Conservation (phyloP, 1,284 basidiomycete species). For the Flammula alnicola region DNA sequence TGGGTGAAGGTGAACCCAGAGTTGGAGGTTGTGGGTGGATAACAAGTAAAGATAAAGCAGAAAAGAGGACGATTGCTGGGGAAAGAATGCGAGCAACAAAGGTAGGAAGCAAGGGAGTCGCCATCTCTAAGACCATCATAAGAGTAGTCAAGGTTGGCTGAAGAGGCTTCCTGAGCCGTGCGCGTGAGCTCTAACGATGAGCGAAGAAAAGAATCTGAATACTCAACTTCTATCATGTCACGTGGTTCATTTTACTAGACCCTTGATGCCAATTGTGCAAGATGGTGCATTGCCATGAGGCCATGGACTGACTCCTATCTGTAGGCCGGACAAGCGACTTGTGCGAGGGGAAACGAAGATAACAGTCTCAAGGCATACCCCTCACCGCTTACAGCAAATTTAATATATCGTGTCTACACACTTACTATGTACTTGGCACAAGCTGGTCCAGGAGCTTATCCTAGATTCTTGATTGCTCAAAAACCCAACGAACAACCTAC, state of each 20-base stretch:
- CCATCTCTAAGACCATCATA: conserved; percentile 35
- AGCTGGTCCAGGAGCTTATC: no score
- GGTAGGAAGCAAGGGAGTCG: conserved; percentile 44
- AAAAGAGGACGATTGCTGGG: conserved; percentile 63
- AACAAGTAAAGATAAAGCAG: conserved; percentile 62
- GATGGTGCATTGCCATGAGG: no score
- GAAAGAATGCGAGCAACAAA: conserved; percentile 65
- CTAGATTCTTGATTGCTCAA: no score
- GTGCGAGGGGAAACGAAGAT: no score
- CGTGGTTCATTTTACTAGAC: conserved; percentile 6
- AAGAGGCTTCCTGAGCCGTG: conserved; percentile 18
- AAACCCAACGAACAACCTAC: no score
- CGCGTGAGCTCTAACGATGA: conserved; percentile 20
- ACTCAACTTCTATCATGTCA: conserved; percentile 24
- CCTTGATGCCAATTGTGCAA: no score
- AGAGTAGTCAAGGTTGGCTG: conserved; percentile 31
- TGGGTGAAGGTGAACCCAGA: conserved; percentile 64
- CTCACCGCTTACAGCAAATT: no score
- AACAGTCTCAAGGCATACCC: no score
- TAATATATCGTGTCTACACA: no score
- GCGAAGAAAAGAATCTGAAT: conserved; percentile 17
- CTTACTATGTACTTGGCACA: no score
- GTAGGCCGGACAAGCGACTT: no score
- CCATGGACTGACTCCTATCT: no score
- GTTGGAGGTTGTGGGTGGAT: conserved; percentile 49